Percentiles rank a stretch among this genome's conserved stretches.
phyloP scores from a whole-genome alignment of 2,329 filamentous ascomycete genomes.

The Hawksworthiomyces lignivorus region DNA sequence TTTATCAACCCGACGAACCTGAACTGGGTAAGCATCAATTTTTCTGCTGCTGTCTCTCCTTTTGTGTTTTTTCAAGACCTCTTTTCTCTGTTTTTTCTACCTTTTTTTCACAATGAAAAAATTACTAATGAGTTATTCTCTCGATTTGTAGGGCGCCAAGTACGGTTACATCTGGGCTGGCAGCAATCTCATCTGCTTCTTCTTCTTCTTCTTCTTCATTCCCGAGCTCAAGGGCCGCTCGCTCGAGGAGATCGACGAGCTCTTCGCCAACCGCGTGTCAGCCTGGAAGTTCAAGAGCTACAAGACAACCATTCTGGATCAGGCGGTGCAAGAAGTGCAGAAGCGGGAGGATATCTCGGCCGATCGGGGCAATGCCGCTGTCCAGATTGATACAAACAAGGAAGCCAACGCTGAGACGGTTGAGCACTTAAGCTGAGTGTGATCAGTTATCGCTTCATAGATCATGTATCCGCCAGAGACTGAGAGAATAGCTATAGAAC shows the following conservation, averaged over 20 bases:
- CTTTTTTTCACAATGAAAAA: not conserved
- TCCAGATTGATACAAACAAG: no score
- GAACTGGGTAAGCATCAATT: conserved; percentile 31
- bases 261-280: conserved; percentile 21
- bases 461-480: no score
- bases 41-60: not conserved
- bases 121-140: no score
- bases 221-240: conserved; percentile 25
- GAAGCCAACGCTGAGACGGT: no score
- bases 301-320: conserved; percentile 19
- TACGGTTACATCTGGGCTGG: conserved; percentile 37
- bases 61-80: no score
- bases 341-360: conserved; percentile 5
- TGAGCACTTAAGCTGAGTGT: no score
- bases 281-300: conserved; percentile 23
- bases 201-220: conserved; percentile 24
- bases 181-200: conserved; percentile 21
- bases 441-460: no score
- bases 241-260: conserved; percentile 25
- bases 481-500: no score
- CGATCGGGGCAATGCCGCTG: no score
- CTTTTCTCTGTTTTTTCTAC: not conserved
- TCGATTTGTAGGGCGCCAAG: conserved; percentile 27
- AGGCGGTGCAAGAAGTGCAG: conserved; percentile 19
- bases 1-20: conserved; percentile 36